Base-by-base conservation (phyloP, 306 rosid genomes). In the Gastrolobium villosum region DNA sequence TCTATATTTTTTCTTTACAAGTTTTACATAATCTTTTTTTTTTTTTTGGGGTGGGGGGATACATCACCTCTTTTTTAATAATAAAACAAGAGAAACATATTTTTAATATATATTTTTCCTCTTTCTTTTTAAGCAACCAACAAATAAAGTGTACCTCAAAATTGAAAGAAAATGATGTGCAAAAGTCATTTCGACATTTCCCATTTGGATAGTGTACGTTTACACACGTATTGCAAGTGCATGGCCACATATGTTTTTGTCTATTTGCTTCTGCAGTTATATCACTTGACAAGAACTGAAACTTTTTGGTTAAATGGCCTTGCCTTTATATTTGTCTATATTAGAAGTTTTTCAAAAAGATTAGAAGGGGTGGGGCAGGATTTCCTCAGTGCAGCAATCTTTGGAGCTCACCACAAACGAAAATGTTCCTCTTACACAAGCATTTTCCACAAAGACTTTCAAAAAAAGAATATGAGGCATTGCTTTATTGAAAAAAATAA, bases 381-480 rank as follows among this genome's bases (percentile, higher is more conserved):
- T 39, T 74, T 59, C 61, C 43, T 37, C n/a, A 43, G 48, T 72
- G 79, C 67, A 62, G 32, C 67, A 10, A 13, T 44, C 30, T 50
- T 62, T 54, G n/a, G 75, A 64, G 28, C 54, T 20, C 41, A 20
- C 2, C 31, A 48, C 80, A 63, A 48, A 43, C 13, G 26, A 66
- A 28, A 44, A 44, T 28, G 55, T 50, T 44, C 49, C 49, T 10
- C 49, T 10, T 3, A 44, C 20, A 6, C 9, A 1, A 10, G 1
- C 37, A 67, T 13, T 30, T 43, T 5, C 28, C 26, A 44, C 55
- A 45, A 5, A 3, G 13, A 30, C 2, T 11, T 28, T 28, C 5
- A 13, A 46, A 6, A 67, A 45, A 30, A 6, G 10, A 67, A 41
- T 44, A 30, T 57, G 10, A 67, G 73, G 31, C 57, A 32, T 45